Evolutionary conservation across 345 rosid species (phyloP).

Genomic region (Dimocarpus longan): DNA sequence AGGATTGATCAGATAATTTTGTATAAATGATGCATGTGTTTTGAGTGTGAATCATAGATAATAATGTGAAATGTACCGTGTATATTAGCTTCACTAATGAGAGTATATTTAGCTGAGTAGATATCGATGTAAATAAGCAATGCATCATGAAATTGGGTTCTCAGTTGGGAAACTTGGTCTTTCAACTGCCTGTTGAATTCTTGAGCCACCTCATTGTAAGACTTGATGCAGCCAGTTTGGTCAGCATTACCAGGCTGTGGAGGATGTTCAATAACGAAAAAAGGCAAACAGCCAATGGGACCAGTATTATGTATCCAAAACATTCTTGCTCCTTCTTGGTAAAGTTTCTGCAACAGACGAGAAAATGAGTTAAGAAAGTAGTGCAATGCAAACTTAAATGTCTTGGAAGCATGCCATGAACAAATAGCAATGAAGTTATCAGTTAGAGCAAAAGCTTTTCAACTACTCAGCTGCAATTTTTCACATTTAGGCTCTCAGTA

Average conservation of each 20-base stretch:
- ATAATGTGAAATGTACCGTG: conserved; percentile 15
- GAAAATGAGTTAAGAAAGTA: background rate
- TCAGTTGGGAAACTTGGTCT: conserved; percentile 29
- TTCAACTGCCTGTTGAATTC: conserved; percentile 37
- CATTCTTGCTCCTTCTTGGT: conserved; percentile 35
- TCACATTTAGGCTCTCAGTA: background rate
- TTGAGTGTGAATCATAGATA: background rate
- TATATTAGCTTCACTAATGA: conserved; percentile 27
- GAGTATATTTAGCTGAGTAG: conserved; percentile 39
- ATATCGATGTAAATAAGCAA: conserved; percentile 38
- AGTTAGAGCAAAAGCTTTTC: background rate
- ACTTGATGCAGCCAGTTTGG: conserved; percentile 35
- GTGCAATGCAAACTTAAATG: background rate
- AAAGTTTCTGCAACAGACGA: conserved; percentile 20
- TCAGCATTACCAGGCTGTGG: conserved; percentile 22
- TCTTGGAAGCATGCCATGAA: background rate
- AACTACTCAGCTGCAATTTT: background rate
- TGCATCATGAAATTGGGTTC: conserved; percentile 29
- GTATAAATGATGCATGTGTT: background rate
- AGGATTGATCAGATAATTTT: background rate
- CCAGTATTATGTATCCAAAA: conserved; percentile 55
- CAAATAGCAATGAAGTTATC: background rate
- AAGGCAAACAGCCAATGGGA: conserved; percentile 50
- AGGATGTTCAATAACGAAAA: conserved; percentile 25
- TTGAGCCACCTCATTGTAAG: conserved; percentile 38